These are phyloP conservation scores for Delphinella strobiligena DNA, from an alignment of 2,329 filamentous ascomycete genomes.

Conservation along the genomic window DNA sequence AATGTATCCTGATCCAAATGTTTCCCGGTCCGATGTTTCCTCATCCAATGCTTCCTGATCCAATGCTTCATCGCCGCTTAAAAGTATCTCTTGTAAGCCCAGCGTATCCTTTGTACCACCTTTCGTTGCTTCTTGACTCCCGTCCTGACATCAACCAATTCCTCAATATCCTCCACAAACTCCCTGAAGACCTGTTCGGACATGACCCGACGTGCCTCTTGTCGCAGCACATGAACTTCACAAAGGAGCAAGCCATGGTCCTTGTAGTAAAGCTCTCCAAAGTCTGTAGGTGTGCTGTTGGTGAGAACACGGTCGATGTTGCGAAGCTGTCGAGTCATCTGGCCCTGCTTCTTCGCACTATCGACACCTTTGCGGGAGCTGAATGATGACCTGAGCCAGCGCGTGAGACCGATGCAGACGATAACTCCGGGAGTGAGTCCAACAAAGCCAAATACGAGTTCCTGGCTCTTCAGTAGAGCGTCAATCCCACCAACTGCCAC, in stretches of 20 bases:
- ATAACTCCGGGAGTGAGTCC: slow-evolving; percentile 88
- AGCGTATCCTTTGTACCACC: slow-evolving; percentile 72
- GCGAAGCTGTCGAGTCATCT: slow-evolving; percentile 65
- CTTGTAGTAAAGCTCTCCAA: slow-evolving; percentile 73
- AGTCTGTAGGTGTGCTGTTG: slow-evolving; percentile 46
- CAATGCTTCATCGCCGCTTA: too few species aligned
- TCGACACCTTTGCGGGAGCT: slow-evolving; percentile 58
- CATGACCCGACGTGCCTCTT: slow-evolving; percentile 54
- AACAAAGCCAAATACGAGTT: slow-evolving; percentile 95
- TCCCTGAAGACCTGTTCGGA: slow-evolving; percentile 67
- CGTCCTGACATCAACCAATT: slow-evolving; percentile 67
- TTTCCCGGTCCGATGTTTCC: too few species aligned
- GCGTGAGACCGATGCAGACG: slow-evolving; percentile 61
- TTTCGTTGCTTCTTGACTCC: slow-evolving; percentile 67
- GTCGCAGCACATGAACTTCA: slow-evolving; percentile 74
- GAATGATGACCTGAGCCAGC: slow-evolving; percentile 59
- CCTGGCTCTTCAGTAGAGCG: slow-evolving; percentile 85
- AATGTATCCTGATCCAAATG: too few species aligned
- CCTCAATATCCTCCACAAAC: slow-evolving; percentile 78
- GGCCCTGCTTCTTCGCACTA: slow-evolving; percentile 52
- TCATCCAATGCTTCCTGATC: too few species aligned
- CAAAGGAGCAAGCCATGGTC: slow-evolving; percentile 84
- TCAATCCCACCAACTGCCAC: slow-evolving; percentile 94
- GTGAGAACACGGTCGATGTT: slow-evolving; percentile 65
- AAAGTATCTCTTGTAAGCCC: slow-evolving; percentile 75